These are phyloP conservation scores for Isatis tinctoria DNA, from an alignment of 345 rosid genomes.

Conservation along the genomic window DNA sequence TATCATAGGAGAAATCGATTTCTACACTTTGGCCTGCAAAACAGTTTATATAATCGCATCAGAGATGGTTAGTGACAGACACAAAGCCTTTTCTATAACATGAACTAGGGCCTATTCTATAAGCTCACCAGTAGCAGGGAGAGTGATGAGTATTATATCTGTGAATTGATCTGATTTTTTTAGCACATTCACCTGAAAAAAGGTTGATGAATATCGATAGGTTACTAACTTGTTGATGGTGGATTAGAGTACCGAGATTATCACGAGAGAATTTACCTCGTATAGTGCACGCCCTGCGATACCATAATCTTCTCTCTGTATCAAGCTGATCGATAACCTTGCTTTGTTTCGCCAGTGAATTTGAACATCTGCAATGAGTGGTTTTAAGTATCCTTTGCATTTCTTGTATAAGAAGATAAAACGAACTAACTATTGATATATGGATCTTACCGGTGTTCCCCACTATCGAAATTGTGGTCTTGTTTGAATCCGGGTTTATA, in stretches of 20 bases:
- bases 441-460: conserved; percentile 70
- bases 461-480: conserved; percentile 52
- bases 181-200: conserved; percentile 53
- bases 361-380: conserved; percentile 56
- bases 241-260: background rate
- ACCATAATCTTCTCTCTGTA: conserved; percentile 56
- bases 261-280: conserved; percentile 43
- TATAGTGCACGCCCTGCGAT: conserved; percentile 53
- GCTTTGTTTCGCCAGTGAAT: conserved; percentile 49
- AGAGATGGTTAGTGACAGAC: background rate
- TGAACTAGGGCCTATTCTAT: background rate
- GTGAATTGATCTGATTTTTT: conserved; percentile 42
- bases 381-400: background rate
- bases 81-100: background rate
- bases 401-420: background rate
- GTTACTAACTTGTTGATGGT: background rate
- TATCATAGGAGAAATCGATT: conserved; percentile 49
- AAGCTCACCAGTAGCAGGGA: conserved; percentile 71
- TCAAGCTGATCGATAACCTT: conserved; percentile 42
- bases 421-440: background rate
- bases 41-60: background rate
- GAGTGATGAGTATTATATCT: conserved; percentile 58
- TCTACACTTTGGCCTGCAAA: conserved; percentile 68
- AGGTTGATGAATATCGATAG: background rate
- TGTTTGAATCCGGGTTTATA: conserved; percentile 62